Base-by-base conservation (phyloP, 1,284 basidiomycete genomes). In the Irpex sp. region DNA sequence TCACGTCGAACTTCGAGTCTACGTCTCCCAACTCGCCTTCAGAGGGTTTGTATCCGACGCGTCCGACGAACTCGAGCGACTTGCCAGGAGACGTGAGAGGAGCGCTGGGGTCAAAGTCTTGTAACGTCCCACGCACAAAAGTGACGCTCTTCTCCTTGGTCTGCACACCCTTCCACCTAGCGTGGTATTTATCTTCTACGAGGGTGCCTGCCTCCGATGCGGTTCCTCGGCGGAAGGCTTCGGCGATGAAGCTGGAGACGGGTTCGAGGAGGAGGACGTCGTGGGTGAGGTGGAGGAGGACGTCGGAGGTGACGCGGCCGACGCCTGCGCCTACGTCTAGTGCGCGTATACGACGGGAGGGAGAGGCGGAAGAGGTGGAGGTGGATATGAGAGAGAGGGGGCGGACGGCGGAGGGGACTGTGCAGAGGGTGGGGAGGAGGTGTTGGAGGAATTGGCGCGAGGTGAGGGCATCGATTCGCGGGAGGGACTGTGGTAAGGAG, bases 301-400 rank as follows among this genome's bases (percentile, higher is more conserved):
- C 92, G 65, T 92, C 88, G 4, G 85, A 81, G 0, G 94, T 96
- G 37, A 97, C 94, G 60, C 96, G 87, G 6, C 96, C 96, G 58
- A 98, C 91, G 2, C 96, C 96, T 15, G 94, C 91, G 15, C 91
- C 96, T 60, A 96, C 93, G 70, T 98, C 96, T 13, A 98, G 82
- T 0, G 91, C 94, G 40, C 93, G 85, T 40, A 80, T 84, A 59
- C 90, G 78, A 62, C 74, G 73, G 71, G 58, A 47, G 75, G 66
- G 9, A 15, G 48, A 70, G 21, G 65, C 6, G 5, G 31, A 34
- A 34, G 31, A 34, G 3, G 26, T 26, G 21, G 21, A 26, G 21
- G 21, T 26, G 21, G 21, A 26, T 26, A 3, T 26, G 21, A 26
- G 21, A 26, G 21, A 26, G 11, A 74, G 71, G 5, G 75, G 75